Conservation (phyloP, 129 eudicot genomes). For the Rutidosis leptorrhynchoides region DNA sequence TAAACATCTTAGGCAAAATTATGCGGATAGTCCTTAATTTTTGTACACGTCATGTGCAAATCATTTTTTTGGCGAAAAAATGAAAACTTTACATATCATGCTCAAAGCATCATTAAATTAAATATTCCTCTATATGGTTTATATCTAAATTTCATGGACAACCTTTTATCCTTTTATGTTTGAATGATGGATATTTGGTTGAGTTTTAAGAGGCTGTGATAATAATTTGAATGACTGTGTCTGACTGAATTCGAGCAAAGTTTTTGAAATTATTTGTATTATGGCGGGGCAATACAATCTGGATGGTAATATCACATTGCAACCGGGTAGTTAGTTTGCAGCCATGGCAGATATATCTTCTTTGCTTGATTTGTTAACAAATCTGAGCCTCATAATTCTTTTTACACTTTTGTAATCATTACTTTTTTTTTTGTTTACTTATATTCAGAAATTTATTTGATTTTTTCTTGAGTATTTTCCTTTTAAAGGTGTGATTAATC, state of each 20-base stretch:
- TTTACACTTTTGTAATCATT: not conserved
- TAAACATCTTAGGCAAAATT: not conserved
- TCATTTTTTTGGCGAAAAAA: no score
- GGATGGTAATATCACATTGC: not conserved
- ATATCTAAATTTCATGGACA: no score
- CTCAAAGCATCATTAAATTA: not conserved
- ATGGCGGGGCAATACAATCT: conserved; percentile 11
- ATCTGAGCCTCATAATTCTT: not conserved
- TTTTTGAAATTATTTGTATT: conserved; percentile 16
- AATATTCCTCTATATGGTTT: not conserved
- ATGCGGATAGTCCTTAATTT: not conserved
- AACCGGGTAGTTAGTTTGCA: conserved; percentile 10
- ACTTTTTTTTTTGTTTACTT: not conserved
- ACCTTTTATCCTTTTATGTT: no score
- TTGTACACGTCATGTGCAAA: no score
- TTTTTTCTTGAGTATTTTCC: not conserved
- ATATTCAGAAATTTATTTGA: no score
- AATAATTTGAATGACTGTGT: not conserved
- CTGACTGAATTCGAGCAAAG: conserved; percentile 10
- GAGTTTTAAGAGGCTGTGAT: conserved; percentile 17
- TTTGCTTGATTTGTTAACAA: not conserved
- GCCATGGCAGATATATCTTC: conserved; percentile 13
- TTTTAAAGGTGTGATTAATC: no score
- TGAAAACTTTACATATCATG: no score
- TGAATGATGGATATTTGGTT: no score